Evolutionary conservation across 768 basidiomycete genomes (phyloP).

Genomic region (Lactifluus volemus): DNA sequence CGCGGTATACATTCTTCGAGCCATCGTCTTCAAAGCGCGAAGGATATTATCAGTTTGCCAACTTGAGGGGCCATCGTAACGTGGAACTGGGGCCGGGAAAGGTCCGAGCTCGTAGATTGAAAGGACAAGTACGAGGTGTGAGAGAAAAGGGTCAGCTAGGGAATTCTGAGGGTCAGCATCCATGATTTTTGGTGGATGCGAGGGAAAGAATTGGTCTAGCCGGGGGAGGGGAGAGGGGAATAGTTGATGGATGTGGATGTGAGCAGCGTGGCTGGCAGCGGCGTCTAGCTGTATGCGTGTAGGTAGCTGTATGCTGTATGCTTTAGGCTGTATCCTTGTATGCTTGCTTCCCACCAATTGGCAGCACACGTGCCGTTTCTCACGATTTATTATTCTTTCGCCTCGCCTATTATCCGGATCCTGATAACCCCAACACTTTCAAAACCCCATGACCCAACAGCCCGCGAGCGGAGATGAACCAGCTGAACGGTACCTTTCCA

Average conservation of each 20-base stretch:
- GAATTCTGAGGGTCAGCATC: neutral
- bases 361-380: too few species aligned
- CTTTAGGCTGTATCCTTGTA: too few species aligned
- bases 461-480: too few species aligned
- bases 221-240: too few species aligned
- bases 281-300: too few species aligned
- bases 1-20: constrained; percentile 20
- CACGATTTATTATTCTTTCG: too few species aligned
- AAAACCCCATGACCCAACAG: too few species aligned
- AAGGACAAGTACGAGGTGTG: constrained; percentile 19
- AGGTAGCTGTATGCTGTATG: too few species aligned
- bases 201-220: too few species aligned
- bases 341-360: neutral
- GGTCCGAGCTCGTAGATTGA: constrained; percentile 21
- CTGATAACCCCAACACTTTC: too few species aligned
- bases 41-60: constrained; percentile 19
- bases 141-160: constrained; percentile 14
- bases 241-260: neutral
- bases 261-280: neutral
- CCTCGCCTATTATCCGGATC: too few species aligned
- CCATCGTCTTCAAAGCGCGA: constrained; percentile 15
- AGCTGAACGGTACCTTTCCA: too few species aligned
- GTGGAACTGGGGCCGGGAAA: constrained; percentile 17
- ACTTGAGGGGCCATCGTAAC: constrained; percentile 19
- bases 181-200: constrained; percentile 1